A percentile compares a stretch with the other conserved stretches of the same genome.
Evolutionary conservation across 2,329 filamentous ascomycete genomes (phyloP).

Genomic region (Xylaria sp.): DNA sequence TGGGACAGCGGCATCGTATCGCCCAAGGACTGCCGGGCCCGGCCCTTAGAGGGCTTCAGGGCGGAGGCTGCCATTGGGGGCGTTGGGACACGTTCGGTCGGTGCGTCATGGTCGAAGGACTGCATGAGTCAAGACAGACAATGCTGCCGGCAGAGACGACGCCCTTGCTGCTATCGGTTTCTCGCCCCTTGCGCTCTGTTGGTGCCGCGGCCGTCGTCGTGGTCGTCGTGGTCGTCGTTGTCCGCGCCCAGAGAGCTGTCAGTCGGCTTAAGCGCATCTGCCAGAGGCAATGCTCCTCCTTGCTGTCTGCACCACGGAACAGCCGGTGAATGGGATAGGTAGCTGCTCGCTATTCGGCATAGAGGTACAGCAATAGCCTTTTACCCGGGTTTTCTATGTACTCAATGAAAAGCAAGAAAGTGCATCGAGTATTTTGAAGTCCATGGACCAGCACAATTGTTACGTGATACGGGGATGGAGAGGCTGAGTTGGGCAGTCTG

Average conservation of each 20-base stretch:
- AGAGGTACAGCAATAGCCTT: not conserved
- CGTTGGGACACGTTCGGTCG: conserved; percentile 75
- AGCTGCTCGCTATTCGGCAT: not conserved
- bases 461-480: not conserved
- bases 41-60: conserved; percentile 71
- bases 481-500: conserved; percentile 17
- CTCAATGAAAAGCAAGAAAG: not conserved
- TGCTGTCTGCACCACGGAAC: conserved; percentile 17
- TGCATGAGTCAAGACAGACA: conserved; percentile 42
- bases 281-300: conserved; percentile 1
- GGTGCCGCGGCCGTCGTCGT: not conserved
- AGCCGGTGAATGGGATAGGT: conserved; percentile 19
- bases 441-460: not conserved
- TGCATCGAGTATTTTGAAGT: not conserved
- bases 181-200: not conserved
- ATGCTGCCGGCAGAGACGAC: conserved; percentile 6
- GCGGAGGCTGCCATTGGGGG: conserved; percentile 73
- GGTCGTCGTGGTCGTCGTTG: conserved; percentile 6
- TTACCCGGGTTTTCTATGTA: no score
- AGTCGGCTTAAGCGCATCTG: conserved; percentile 26
- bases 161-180: not conserved
- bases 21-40: conserved; percentile 67
- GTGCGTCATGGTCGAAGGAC: conserved; percentile 54
- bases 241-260: conserved; percentile 15
- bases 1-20: conserved; percentile 59